Evolutionary conservation across 306 rosid species (phyloP).

Genomic region (Lathyrus oleraceus): DNA sequence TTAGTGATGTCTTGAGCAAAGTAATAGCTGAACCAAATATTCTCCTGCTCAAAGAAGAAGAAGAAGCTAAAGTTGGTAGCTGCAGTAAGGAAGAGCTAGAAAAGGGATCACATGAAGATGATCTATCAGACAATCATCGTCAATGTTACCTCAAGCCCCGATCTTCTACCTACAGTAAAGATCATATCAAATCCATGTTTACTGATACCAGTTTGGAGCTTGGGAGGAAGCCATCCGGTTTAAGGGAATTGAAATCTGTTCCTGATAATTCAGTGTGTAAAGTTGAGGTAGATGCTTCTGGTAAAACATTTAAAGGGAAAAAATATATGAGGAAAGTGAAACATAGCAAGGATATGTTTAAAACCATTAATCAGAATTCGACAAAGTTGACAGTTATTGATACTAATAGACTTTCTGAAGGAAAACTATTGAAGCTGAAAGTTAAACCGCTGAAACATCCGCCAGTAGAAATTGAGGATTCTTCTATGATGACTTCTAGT

Average conservation of each 20-base stretch:
- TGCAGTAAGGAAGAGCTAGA: slow-evolving; percentile 47
- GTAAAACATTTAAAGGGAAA: neutral
- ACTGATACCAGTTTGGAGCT: slow-evolving; percentile 53
- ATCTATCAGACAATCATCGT: neutral
- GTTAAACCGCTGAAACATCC: neutral
- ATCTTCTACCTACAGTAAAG: neutral
- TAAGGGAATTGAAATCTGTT: neutral
- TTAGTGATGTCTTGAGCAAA: neutral
- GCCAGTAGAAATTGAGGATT: neutral
- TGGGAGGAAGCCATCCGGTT: neutral
- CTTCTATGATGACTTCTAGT: neutral
- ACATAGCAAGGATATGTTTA: slow-evolving; percentile 24
- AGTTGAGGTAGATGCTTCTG: neutral
- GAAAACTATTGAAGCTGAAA: neutral
- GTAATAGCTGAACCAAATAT: slow-evolving; percentile 19
- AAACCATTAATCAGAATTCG: slow-evolving; percentile 33
- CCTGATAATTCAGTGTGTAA: neutral
- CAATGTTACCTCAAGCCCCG: slow-evolving; percentile 6
- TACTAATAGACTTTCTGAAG: slow-evolving; percentile 9
- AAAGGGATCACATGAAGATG: neutral
- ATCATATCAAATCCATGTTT: slow-evolving; percentile 49
- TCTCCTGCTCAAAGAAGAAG: slow-evolving; percentile 56
- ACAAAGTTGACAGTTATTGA: slow-evolving; percentile 45
- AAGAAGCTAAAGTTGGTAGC: slow-evolving; percentile 45
- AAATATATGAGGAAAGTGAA: slow-evolving; percentile 45